Evolutionary conservation across 2,329 filamentous ascomycete species (phyloP).

Genomic region (Zasmidium cellare): DNA sequence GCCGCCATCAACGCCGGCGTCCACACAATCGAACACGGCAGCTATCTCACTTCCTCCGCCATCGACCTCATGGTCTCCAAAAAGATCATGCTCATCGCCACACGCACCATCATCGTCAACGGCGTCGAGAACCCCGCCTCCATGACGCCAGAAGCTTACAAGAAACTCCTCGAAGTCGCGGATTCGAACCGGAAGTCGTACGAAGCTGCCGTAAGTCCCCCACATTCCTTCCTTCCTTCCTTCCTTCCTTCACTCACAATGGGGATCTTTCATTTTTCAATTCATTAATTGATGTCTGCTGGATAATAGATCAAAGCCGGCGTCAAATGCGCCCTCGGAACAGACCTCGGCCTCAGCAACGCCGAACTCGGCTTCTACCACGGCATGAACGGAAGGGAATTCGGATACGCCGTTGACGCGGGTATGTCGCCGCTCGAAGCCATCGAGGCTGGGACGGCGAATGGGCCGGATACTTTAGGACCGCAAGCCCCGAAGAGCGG

Average conservation of each 20-base stretch:
- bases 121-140: slow-evolving; percentile 28
- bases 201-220: slow-evolving; percentile 10
- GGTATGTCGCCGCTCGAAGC: slow-evolving; percentile 53
- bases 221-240: too few relatives aligned
- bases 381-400: slow-evolving; percentile 46
- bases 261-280: too few relatives aligned
- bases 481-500: slow-evolving; percentile 47
- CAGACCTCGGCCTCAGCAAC: slow-evolving; percentile 45
- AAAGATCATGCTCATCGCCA: slow-evolving; percentile 47
- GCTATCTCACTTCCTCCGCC: slow-evolving; percentile 49
- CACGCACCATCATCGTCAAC: slow-evolving; percentile 44
- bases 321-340: slow-evolving; percentile 51
- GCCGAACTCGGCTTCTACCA: slow-evolving; percentile 15
- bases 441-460: slow-evolving; percentile 55
- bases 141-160: slow-evolving; percentile 12
- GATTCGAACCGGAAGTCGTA: slow-evolving; percentile 13
- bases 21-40: slow-evolving; percentile 52
- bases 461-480: slow-evolving; percentile 47
- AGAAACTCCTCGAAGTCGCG: slow-evolving; percentile 11
- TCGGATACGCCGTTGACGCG: slow-evolving; percentile 49
- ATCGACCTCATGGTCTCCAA: slow-evolving; percentile 49
- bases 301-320: slow-evolving; percentile 44
- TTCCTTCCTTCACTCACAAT: too few relatives aligned
- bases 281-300: too few relatives aligned
- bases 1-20: slow-evolving; percentile 48